Evolutionary conservation across 768 basidiomycete genomes (phyloP), one percentile per base, ranked within the genome.

Genomic region (Multifurca ochricompacta): DNA sequence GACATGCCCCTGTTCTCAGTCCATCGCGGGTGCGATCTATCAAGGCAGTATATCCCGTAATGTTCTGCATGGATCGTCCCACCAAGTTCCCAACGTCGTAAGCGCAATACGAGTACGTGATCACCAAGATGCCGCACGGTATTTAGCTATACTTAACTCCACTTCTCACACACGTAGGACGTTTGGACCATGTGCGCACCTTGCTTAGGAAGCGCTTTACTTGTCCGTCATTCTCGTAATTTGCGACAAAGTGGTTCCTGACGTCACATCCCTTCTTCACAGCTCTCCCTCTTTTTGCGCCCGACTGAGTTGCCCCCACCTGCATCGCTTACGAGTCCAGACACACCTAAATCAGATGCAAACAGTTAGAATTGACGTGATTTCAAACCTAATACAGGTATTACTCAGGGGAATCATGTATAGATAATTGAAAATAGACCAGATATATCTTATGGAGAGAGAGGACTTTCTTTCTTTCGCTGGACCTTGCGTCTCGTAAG

Each of bases 1-100:
- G 42, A 44, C 46, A 51, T 47, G 30, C 25, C 47, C 45, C 32
- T 52, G 19, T 39, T 21, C 45, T 31, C 62, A 91, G 89, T 80
- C 89, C 43, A 74, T 87, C 27, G 82, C 89, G 50, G 87, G 88
- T 16, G 79, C 87, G 37, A 73, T 87, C 54, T 90, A 87, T 67
- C 35, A 61, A 51, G 53, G 41, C 46, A 36, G 42, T 19, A 25
- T 61, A 34, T 59, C 53, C 23, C 59, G 50, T 45, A 19, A 49
- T 25, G 3, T 34, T 30, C 50, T 35, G 23, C 14, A 27, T 39
- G 39, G 32, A 28, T 31, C 37, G 41, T 48, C 50, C 44, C 5
- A 10, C 1, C 56, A 32, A 23, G 27, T 58, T 48, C 41, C 46
- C n/a, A 37, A 42, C 18, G 48, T 46, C 36, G 55, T 59, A 39